A percentile compares a stretch with the other conserved stretches of the same genome.
These are phyloP conservation scores for Lactifluus rugatus DNA, from an alignment of 768 basidiomycete genomes.

Conservation along the genomic window DNA sequence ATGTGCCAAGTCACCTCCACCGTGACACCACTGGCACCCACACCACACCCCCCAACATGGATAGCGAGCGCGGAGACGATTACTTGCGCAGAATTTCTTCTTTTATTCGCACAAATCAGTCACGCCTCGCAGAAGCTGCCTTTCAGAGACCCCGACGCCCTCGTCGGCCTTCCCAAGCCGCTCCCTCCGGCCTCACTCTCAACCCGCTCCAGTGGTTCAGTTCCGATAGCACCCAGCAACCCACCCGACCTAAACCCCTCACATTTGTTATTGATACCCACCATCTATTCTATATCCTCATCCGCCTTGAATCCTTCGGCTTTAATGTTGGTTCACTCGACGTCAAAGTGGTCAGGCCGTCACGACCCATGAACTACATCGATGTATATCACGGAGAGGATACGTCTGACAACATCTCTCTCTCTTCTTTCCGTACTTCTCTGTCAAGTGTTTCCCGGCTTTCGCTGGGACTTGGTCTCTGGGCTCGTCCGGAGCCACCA, in stretches of 20 bases:
- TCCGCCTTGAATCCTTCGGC: conserved; percentile 77
- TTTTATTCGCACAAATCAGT: conserved; percentile 67
- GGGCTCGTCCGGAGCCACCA: conserved; percentile 49
- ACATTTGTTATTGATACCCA: conserved; percentile 66
- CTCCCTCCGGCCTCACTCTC: conserved; percentile 33
- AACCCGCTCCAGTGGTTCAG: conserved; percentile 58
- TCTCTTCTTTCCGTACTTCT: conserved; percentile 67
- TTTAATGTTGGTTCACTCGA: conserved; percentile 73
- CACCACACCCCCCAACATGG: conserved; percentile 30
- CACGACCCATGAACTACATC: conserved; percentile 68
- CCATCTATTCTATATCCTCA: conserved; percentile 80
- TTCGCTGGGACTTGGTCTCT: conserved; percentile 69
- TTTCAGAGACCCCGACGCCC: conserved; percentile 41
- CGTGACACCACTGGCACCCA: no score
- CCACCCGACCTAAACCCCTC: conserved; percentile 41
- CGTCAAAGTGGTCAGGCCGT: conserved; percentile 59
- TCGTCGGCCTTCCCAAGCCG: conserved; percentile 23
- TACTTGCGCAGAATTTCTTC: conserved; percentile 61
- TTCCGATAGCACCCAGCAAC: conserved; percentile 26
- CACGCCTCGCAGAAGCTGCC: conserved; percentile 57
- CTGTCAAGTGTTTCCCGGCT: conserved; percentile 66
- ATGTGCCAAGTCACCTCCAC: no score
- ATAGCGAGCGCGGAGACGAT: conserved; percentile 59
- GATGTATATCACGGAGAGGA: conserved; percentile 45
- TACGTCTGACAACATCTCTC: conserved; percentile 65